A percentile compares a stretch with the other conserved stretches of the same genome.
Conservation (phyloP, 23 red algal species). For the Cyanidium caldarium region DNA sequence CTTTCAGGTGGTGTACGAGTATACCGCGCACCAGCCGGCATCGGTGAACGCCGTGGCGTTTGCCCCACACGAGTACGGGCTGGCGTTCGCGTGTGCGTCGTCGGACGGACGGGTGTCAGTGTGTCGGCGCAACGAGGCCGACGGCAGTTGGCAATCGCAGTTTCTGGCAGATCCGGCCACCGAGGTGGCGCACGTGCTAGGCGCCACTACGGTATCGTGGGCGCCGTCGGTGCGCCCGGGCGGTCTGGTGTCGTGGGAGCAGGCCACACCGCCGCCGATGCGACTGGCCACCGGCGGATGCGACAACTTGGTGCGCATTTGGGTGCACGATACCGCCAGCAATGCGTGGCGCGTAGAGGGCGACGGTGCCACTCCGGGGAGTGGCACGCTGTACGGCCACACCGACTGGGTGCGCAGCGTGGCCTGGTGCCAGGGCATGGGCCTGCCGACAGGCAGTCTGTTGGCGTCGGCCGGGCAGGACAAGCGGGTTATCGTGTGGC, state of each 20-base stretch:
- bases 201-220: constrained; percentile 77
- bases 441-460: constrained; percentile 31
- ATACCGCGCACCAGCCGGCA: constrained; percentile 48
- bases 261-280: constrained; percentile 40
- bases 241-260: constrained; percentile 44
- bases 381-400: constrained; percentile 48
- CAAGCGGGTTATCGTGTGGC: constrained; percentile 79
- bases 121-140: constrained; percentile 34
- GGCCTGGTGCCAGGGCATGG: constrained; percentile 74
- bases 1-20: constrained; percentile 37
- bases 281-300: constrained; percentile 73
- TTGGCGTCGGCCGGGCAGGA: constrained; percentile 55
- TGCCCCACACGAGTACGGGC: constrained; percentile 74
- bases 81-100: constrained; percentile 78
- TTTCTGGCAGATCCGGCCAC: constrained; percentile 45
- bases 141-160: constrained; percentile 74
- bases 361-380: constrained; percentile 4
- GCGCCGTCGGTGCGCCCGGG: constrained; percentile 47
- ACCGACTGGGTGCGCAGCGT: constrained; percentile 87
- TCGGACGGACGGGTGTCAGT: constrained; percentile 91
- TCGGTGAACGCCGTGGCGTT: constrained; percentile 88
- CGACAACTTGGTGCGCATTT: constrained; percentile 65
- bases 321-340: not conserved
- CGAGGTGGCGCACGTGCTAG: constrained; percentile 50
- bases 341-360: not conserved